These are phyloP conservation scores for Pachysandra terminalis DNA, from an alignment of 164 flowering plant species.

Conservation along the genomic window DNA sequence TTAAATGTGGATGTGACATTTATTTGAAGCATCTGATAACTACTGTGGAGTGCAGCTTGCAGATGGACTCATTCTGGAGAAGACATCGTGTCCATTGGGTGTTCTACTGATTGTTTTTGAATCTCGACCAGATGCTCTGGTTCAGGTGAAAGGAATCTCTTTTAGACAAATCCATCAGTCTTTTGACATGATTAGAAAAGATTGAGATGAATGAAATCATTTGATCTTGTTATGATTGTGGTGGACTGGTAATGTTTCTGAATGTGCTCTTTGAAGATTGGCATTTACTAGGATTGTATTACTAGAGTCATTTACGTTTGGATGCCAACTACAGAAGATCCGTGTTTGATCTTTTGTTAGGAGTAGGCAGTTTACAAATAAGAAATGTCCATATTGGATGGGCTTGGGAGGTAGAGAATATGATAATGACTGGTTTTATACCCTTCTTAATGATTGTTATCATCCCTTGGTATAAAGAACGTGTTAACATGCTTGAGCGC, in stretches of 20 bases:
- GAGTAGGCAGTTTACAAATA: neutral
- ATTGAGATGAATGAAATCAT: neutral
- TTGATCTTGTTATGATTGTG: neutral
- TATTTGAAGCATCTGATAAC: slow-evolving; percentile 2
- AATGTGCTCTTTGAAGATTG: neutral
- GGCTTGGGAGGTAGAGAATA: neutral
- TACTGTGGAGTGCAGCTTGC: slow-evolving; percentile 57
- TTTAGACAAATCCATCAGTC: too few species aligned
- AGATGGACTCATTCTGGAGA: slow-evolving; percentile 88
- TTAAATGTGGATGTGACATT: neutral
- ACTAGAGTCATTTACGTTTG: neutral
- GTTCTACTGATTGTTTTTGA: slow-evolving; percentile 96
- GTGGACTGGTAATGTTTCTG: neutral
- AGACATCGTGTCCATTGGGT: slow-evolving; percentile 85
- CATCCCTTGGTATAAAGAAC: neutral
- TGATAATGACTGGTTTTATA: neutral
- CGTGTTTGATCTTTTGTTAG: neutral
- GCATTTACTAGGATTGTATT: neutral
- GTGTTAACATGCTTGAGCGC: neutral
- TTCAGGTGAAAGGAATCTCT: slow-evolving; percentile 59
- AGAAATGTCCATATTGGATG: neutral
- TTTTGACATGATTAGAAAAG: neutral
- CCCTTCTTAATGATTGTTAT: neutral
- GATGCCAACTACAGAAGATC: neutral
- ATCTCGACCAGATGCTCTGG: slow-evolving; percentile 98